phyloP scores from a whole-genome alignment of 306 rosid species.

The Ormosia emarginata region DNA sequence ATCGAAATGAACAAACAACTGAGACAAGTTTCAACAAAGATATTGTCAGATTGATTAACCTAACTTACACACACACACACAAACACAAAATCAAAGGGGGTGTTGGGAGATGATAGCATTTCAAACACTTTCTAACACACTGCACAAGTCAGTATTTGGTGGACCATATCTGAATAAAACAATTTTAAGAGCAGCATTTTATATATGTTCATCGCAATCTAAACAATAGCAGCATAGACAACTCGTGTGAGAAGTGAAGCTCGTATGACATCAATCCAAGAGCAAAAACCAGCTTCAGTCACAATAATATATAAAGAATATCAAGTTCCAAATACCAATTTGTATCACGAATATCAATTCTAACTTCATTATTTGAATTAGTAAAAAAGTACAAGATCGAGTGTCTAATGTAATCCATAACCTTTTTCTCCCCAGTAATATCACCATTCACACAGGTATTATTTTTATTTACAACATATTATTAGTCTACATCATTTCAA shows the following conservation, averaged over 20 bases:
- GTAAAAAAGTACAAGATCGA: slow-evolving; percentile 3
- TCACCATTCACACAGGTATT: slow-evolving; percentile 13
- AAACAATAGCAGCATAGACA: not conserved
- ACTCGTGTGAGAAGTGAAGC: not conserved
- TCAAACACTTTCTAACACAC: not conserved
- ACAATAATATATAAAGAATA: slow-evolving; percentile 9
- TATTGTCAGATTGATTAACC: not conserved
- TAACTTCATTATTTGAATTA: not conserved
- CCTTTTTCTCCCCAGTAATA: not conserved
- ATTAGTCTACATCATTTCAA: slow-evolving; percentile 18
- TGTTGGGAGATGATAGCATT: not conserved
- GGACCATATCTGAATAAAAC: not conserved
- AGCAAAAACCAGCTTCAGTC: not conserved
- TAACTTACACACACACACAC: not conserved
- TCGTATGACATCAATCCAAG: not conserved
- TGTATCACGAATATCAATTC: not conserved
- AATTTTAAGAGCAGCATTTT: not conserved
- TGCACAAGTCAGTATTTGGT: not conserved
- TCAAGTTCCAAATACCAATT: not conserved
- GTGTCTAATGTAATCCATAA: not conserved
- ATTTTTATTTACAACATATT: slow-evolving; percentile 31
- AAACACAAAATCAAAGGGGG: not conserved
- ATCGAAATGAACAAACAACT: not conserved
- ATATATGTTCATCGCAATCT: not conserved
- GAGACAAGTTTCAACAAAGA: not conserved